Conservation (phyloP, 2,329 filamentous ascomycete genomes). For the Colletotrichum camelliae region DNA sequence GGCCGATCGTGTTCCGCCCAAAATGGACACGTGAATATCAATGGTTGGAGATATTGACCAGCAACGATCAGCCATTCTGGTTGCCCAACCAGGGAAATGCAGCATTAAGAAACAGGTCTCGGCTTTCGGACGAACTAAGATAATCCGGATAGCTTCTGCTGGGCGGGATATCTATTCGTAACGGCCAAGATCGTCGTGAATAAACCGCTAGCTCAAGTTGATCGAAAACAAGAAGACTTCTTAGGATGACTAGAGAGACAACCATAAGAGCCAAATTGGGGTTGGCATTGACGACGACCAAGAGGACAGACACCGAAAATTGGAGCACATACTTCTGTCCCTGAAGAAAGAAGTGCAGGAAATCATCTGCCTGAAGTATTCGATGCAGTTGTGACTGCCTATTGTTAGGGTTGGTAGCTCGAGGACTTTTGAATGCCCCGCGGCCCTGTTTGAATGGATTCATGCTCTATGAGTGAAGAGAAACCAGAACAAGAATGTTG, state of each 20-base stretch:
- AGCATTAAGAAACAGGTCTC: not conserved
- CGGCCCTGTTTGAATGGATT: too few species aligned
- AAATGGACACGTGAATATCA: not conserved
- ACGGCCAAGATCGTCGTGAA: not conserved
- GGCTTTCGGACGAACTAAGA: not conserved
- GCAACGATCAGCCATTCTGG: not conserved
- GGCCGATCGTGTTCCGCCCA: not conserved
- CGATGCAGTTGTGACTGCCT: not conserved
- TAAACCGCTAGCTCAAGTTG: too few species aligned
- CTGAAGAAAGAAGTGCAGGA: not conserved
- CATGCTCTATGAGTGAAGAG: not conserved
- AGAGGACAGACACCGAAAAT: not conserved
- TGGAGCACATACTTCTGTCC: not conserved
- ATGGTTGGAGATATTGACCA: rapidly evolving
- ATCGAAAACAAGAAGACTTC: too few species aligned
- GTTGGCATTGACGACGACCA: too few species aligned
- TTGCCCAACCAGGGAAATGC: not conserved
- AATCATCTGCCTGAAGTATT: not conserved
- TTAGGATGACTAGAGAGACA: too few species aligned
- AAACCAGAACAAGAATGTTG: not conserved
- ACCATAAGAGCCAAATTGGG: too few species aligned
- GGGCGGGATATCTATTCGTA: rapidly evolving
- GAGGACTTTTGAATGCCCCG: not conserved
- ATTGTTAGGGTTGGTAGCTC: not conserved
- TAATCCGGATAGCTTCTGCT: not conserved